Evolutionary conservation across 1,284 basidiomycete species (phyloP).

Genomic region (Vanrija sp.): DNA sequence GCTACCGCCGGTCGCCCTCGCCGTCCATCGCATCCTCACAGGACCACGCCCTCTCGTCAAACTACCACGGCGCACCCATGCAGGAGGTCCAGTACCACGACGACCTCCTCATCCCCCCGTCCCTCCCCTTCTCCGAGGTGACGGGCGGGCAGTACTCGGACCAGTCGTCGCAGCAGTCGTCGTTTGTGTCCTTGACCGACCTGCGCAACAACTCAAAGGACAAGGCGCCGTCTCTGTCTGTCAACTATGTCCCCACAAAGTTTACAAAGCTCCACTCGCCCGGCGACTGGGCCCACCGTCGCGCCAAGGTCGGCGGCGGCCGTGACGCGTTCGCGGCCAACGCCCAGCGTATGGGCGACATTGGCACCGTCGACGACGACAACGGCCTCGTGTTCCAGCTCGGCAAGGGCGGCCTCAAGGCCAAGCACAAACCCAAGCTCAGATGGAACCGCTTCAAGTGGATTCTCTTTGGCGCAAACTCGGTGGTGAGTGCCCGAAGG

Average conservation of each 20-base stretch:
- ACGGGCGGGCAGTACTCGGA: constrained; percentile 15
- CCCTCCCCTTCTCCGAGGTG: constrained; percentile 26
- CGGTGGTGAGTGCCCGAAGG: constrained; percentile 50
- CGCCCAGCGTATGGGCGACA: constrained; percentile 51
- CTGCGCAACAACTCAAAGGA: constrained; percentile 18
- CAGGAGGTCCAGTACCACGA: constrained; percentile 27
- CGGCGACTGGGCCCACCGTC: constrained; percentile 49
- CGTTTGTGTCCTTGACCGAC: constrained; percentile 19
- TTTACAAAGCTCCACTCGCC: constrained; percentile 55
- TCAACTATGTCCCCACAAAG: constrained; percentile 65
- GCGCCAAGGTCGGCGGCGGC: constrained; percentile 58
- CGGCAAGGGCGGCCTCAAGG: constrained; percentile 47
- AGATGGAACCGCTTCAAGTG: constrained; percentile 70
- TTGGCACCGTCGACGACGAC: constrained; percentile 59
- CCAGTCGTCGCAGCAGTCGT: constrained; percentile 18
- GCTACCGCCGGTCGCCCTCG: neutral
- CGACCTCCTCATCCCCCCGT: constrained; percentile 28
- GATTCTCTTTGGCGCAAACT: constrained; percentile 59
- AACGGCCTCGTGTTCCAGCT: constrained; percentile 53
- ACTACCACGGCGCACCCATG: constrained; percentile 14
- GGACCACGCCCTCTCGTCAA: constrained; percentile 14
- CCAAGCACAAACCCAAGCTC: constrained; percentile 52
- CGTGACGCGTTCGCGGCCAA: constrained; percentile 56
- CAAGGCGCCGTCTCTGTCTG: constrained; percentile 48
- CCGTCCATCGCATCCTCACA: constrained; percentile 13